These are phyloP conservation scores for Phytophthora pseudosyringae DNA, from an alignment of 352 stramenopile species.

Conservation along the genomic window DNA sequence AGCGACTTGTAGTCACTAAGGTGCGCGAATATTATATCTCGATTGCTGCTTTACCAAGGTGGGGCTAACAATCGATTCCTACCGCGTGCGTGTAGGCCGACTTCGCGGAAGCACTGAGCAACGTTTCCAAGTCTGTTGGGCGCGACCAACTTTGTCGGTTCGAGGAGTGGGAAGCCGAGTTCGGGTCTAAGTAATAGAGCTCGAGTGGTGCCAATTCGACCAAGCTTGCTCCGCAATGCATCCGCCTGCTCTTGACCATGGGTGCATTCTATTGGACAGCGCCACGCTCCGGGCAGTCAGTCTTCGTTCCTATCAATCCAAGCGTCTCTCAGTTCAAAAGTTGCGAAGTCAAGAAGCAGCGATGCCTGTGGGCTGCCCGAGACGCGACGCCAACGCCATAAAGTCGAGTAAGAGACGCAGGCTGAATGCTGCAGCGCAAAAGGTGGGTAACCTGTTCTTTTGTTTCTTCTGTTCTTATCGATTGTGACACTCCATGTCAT, in stretches of 20 bases:
- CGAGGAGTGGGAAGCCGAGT: constrained; percentile 79
- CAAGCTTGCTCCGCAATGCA: background rate
- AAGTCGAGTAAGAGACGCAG: constrained; percentile 23
- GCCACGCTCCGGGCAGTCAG: constrained; percentile 14
- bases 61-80: background rate
- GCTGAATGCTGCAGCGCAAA: constrained; percentile 12
- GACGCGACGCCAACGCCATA: background rate
- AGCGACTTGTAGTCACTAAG: constrained; percentile 71
- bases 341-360: background rate
- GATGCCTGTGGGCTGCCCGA: background rate
- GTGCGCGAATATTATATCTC: constrained; percentile 17
- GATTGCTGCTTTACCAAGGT: background rate
- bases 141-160: constrained; percentile 81
- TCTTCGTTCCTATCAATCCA: background rate
- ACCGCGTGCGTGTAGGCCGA: constrained; percentile 23
- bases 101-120: constrained; percentile 75
- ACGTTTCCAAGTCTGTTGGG: constrained; percentile 86
- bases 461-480: background rate
- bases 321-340: constrained; percentile 3
- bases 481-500: background rate
- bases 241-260: constrained; percentile 4
- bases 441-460: constrained; percentile 1
- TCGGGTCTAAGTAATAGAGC: constrained; percentile 74
- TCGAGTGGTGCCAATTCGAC: background rate
- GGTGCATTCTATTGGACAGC: constrained; percentile 15